These are phyloP conservation scores for Kwoniella bestiolae DNA, from an alignment of 768 basidiomycete species.

Conservation along the genomic window DNA sequence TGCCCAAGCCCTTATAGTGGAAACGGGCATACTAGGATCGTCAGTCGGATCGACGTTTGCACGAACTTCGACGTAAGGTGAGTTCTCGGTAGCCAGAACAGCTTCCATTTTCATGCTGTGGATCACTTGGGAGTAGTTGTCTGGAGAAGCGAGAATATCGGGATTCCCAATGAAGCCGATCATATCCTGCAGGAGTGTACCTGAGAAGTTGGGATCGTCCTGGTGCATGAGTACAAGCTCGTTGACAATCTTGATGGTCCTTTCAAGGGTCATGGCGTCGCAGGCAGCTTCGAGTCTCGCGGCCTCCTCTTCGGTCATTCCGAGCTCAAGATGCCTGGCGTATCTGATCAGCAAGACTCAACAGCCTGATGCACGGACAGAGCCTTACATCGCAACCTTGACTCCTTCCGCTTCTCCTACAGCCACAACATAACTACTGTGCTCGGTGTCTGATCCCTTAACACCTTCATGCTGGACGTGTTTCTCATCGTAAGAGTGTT, in stretches of 20 bases:
- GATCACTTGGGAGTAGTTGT: conserved; percentile 12
- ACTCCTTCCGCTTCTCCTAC: not conserved
- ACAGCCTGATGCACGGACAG: not conserved
- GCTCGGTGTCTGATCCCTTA: not conserved
- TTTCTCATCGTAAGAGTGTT: not conserved
- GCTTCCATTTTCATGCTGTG: conserved; percentile 21
- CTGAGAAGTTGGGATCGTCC: conserved; percentile 24
- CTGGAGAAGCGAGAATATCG: conserved; percentile 12
- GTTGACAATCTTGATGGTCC: conserved; percentile 7
- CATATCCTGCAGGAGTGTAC: conserved; percentile 8
- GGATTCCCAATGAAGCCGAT: conserved; percentile 15
- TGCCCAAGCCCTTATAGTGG: conserved; percentile 41
- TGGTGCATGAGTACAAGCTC: conserved; percentile 14
- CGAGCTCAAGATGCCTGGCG: conserved; percentile 4
- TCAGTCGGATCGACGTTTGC: conserved; percentile 64
- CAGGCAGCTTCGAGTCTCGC: not conserved
- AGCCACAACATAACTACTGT: not conserved
- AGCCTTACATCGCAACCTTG: not conserved
- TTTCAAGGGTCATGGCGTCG: conserved; percentile 5
- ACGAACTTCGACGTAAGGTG: conserved; percentile 78
- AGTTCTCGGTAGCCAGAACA: conserved; percentile 62
- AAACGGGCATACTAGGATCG: conserved; percentile 39
- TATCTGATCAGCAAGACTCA: not conserved
- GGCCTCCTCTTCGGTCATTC: conserved; percentile 6
- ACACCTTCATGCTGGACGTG: not conserved